Evolutionary conservation across 1,284 basidiomycete genomes (phyloP).

Genomic region (Laetiporus sulphureus): DNA sequence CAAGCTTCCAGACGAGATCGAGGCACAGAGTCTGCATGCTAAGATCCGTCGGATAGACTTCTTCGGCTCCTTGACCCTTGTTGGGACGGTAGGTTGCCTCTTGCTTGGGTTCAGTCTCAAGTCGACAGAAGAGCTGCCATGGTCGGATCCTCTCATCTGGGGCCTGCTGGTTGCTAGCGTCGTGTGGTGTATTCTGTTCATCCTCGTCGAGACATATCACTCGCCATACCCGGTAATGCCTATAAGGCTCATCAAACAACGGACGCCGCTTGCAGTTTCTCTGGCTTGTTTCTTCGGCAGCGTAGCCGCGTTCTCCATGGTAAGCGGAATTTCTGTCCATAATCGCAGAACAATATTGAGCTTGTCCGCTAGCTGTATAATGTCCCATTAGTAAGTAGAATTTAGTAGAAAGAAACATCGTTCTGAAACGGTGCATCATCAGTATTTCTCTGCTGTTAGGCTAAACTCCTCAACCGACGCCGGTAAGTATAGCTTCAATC

Average conservation of each 20-base stretch:
- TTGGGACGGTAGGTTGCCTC: constrained; percentile 64
- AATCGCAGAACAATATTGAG: background rate
- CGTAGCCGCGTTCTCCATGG: constrained; percentile 74
- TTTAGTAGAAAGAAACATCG: background rate
- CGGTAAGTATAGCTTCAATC: constrained; percentile 39
- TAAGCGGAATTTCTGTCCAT: constrained; percentile 32
- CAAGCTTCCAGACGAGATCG: constrained; percentile 50
- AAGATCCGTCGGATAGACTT: constrained; percentile 79
- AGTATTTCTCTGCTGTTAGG: constrained; percentile 85
- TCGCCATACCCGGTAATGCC: constrained; percentile 84
- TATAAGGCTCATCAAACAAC: constrained; percentile 62
- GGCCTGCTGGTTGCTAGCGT: constrained; percentile 55
- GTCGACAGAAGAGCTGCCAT: constrained; percentile 74
- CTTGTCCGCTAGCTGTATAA: constrained; percentile 64
- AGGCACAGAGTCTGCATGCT: constrained; percentile 49
- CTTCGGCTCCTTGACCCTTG: constrained; percentile 75
- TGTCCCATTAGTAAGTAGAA: constrained; percentile 59
- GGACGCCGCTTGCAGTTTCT: constrained; percentile 77
- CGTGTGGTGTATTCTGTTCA: constrained; percentile 52
- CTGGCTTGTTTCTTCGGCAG: constrained; percentile 75
- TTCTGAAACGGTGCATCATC: constrained; percentile 4
- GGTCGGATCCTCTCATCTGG: constrained; percentile 66
- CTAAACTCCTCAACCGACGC: constrained; percentile 66
- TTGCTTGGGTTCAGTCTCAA: constrained; percentile 77
- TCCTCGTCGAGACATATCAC: constrained; percentile 68